These are phyloP conservation scores for Metarhizium brunneum DNA, from an alignment of 2,329 filamentous ascomycete genomes.

Conservation along the genomic window DNA sequence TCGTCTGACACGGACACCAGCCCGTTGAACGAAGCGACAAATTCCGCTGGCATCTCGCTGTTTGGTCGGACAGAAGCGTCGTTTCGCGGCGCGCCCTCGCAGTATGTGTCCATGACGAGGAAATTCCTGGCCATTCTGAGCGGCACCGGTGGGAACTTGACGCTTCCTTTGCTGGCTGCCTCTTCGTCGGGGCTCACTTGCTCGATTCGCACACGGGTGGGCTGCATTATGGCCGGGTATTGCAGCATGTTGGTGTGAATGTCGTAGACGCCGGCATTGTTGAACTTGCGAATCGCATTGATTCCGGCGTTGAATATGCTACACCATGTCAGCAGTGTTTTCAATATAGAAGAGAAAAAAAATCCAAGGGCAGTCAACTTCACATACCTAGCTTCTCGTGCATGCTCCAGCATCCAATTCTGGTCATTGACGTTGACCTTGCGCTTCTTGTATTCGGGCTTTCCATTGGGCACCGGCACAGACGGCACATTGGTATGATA, in stretches of 20 bases:
- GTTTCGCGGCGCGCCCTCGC: constrained; percentile 41
- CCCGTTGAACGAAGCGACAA: constrained; percentile 47
- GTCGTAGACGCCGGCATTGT: constrained; percentile 75
- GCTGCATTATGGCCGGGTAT: constrained; percentile 80
- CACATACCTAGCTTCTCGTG: constrained; percentile 72
- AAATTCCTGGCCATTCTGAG: constrained; percentile 45
- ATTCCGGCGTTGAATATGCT: constrained; percentile 81
- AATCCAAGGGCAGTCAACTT: too few species aligned
- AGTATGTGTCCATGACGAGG: constrained; percentile 43
- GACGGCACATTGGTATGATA: constrained; percentile 78
- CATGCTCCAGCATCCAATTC: constrained; percentile 97
- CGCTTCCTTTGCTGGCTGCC: constrained; percentile 16
- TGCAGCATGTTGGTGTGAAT: constrained; percentile 90
- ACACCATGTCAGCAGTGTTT: not conserved
- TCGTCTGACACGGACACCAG: constrained; percentile 57
- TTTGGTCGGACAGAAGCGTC: constrained; percentile 36
- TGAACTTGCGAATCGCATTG: constrained; percentile 56
- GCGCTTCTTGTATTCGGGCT: constrained; percentile 72
- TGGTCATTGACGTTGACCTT: constrained; percentile 82
- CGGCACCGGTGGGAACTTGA: constrained; percentile 38
- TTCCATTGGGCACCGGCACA: constrained; percentile 66
- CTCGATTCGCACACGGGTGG: constrained; percentile 77
- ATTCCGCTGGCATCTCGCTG: constrained; percentile 32
- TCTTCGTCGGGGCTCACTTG: constrained; percentile 44
- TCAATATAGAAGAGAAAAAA: not conserved